phyloP scores from a whole-genome alignment of 805 yeast species.

The Metschnikowia picachoensis region DNA sequence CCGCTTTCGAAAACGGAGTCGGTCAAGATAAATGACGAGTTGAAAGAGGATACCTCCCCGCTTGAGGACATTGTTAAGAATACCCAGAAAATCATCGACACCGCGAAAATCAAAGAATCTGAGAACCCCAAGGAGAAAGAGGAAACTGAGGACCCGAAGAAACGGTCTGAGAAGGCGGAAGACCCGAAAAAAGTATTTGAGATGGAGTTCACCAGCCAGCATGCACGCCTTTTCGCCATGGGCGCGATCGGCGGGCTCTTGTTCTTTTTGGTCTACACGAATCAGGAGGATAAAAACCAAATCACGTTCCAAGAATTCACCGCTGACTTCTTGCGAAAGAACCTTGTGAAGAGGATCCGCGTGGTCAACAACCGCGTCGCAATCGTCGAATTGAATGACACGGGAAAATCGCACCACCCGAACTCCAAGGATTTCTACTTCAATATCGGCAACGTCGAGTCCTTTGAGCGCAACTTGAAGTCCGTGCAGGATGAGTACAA shows the following conservation, averaged over 20 bases:
- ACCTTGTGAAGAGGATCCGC: conserved; percentile 65
- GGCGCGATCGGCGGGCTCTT: conserved; percentile 31
- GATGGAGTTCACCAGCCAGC: conserved; percentile 24
- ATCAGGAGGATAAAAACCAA: conserved; percentile 36
- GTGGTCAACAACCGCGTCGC: conserved; percentile 79
- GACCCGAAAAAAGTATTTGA: conserved; percentile 15
- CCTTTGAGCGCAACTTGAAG: conserved; percentile 76
- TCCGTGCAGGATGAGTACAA: conserved; percentile 69
- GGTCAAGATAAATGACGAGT: neutral
- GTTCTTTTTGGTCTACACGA: conserved; percentile 21
- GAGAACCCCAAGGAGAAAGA: neutral
- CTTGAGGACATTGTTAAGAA: neutral
- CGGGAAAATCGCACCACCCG: conserved; percentile 46
- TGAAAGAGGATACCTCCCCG: neutral
- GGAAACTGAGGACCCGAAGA: neutral
- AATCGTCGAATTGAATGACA: conserved; percentile 61
- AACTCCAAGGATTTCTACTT: conserved; percentile 41
- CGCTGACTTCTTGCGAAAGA: conserved; percentile 66
- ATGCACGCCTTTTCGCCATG: conserved; percentile 27
- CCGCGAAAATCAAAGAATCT: neutral
- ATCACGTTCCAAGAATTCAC: conserved; percentile 92
- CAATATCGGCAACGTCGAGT: conserved; percentile 83
- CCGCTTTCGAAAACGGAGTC: neutral
- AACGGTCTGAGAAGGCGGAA: neutral
- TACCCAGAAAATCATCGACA: neutral